Evolutionary conservation across 768 basidiomycete species (phyloP).

Genomic region (Boletus pseudopeckii): DNA sequence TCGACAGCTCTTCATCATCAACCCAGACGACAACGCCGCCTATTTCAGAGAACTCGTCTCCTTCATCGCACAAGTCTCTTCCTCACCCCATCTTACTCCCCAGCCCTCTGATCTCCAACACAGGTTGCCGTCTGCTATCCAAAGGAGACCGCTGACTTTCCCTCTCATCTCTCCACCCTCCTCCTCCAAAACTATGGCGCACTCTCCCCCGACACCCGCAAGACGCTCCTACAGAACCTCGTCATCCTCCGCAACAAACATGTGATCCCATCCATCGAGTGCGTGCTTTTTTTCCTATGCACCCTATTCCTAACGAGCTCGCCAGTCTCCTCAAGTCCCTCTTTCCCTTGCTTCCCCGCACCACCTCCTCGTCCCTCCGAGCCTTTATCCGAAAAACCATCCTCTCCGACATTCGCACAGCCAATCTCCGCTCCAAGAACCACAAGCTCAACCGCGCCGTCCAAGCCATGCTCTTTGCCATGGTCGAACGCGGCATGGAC

Average conservation of each 20-base stretch:
- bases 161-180: constrained; percentile 71
- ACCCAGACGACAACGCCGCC: constrained; percentile 80
- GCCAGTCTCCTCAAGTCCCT: constrained; percentile 80
- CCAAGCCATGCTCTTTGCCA: constrained; percentile 91
- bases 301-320: constrained; percentile 1
- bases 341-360: constrained; percentile 95
- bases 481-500: constrained; percentile 92
- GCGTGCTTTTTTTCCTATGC: constrained; percentile 27
- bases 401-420: constrained; percentile 86
- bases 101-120: neutral
- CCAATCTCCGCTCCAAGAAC: constrained; percentile 84
- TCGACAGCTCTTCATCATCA: constrained; percentile 77
- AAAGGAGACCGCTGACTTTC: constrained; percentile 82
- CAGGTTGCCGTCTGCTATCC: constrained; percentile 74
- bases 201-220: constrained; percentile 77
- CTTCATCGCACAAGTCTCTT: constrained; percentile 71
- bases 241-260: constrained; percentile 93
- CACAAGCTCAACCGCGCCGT: constrained; percentile 96
- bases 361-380: constrained; percentile 80
- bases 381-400: constrained; percentile 90
- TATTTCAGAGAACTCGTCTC: constrained; percentile 85
- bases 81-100: no score
- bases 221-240: constrained; percentile 82
- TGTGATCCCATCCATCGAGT: constrained; percentile 92
- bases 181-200: constrained; percentile 76